Evolutionary conservation across 495 filamentous ascomycete species (phyloP).

Genomic region (Lophiostoma macrostomum): DNA sequence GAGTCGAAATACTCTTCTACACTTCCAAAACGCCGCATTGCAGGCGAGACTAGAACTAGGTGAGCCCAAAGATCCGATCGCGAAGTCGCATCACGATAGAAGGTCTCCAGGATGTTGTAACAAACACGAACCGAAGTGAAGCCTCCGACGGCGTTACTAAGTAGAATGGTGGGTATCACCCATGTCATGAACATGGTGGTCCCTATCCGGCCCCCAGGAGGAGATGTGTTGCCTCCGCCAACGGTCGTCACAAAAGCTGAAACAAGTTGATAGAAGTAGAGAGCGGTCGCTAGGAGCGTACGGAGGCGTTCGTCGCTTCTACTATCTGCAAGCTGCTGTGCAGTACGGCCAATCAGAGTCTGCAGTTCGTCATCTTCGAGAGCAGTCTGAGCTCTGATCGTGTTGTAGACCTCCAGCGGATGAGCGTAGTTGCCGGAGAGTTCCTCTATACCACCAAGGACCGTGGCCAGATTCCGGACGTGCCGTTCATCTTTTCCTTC

Average conservation of each 20-base stretch:
- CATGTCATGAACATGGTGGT: constrained; percentile 39
- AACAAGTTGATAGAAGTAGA: constrained; percentile 37
- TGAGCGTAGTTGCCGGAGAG: constrained; percentile 17
- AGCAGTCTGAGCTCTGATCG: background rate
- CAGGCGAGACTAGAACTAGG: constrained; percentile 2
- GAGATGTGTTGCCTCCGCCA: constrained; percentile 31
- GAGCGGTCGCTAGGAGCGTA: constrained; percentile 32
- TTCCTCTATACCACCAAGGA: constrained; percentile 33
- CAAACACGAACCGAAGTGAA: constrained; percentile 33
- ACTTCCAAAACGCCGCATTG: background rate
- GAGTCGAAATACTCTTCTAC: constrained; percentile 25
- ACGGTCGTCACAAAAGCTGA: constrained; percentile 34
- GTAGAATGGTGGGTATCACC: constrained; percentile 36
- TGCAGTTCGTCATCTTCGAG: background rate
- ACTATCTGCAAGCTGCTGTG: constrained; percentile 32
- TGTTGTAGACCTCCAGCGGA: background rate
- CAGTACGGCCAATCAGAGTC: constrained; percentile 7
- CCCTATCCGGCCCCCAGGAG: constrained; percentile 38
- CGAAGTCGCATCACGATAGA: constrained; percentile 8
- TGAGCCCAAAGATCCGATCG: background rate
- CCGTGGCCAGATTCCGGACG: constrained; percentile 24
- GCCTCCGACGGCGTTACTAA: constrained; percentile 39
- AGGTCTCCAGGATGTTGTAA: constrained; percentile 22
- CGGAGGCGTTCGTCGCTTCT: constrained; percentile 35
- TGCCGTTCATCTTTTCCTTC: background rate